Conservation (phyloP, 2,329 filamentous ascomycete species). For the Aspergillus vadensis region DNA sequence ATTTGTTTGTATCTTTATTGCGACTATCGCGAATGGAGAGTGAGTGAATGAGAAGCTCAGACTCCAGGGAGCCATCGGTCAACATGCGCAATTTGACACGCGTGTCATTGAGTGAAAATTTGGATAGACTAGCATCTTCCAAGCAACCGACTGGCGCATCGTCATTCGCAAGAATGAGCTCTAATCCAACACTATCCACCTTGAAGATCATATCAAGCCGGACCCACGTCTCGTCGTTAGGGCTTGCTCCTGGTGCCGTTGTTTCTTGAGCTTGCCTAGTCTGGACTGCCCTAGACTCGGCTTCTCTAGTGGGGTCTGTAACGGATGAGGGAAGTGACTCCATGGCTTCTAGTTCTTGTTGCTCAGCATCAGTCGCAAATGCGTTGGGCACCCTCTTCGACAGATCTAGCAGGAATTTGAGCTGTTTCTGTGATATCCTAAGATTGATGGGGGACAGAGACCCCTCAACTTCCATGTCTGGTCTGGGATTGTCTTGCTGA, state of each 20-base stretch:
- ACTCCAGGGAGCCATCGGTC: slow-evolving; percentile 86
- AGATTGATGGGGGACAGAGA: slow-evolving; percentile 93
- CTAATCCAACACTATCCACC: slow-evolving; percentile 82
- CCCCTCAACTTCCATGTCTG: slow-evolving; percentile 88
- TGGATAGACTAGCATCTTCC: slow-evolving; percentile 79
- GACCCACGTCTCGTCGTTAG: slow-evolving; percentile 75
- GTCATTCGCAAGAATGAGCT: slow-evolving; percentile 77
- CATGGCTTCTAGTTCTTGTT: slow-evolving; percentile 71
- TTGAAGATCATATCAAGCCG: slow-evolving; percentile 91
- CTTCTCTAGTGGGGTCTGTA: slow-evolving; percentile 51
- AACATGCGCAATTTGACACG: slow-evolving; percentile 90
- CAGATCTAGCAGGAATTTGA: slow-evolving; percentile 85
- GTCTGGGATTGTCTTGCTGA: slow-evolving; percentile 71
- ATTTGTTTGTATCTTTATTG: slow-evolving; percentile 88
- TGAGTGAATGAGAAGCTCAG: slow-evolving; percentile 87
- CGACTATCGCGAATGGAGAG: slow-evolving; percentile 94
- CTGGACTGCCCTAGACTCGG: slow-evolving; percentile 55
- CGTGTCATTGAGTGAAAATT: slow-evolving; percentile 92
- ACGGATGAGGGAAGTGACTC: slow-evolving; percentile 67
- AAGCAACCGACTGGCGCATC: slow-evolving; percentile 76
- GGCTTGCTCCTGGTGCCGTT: slow-evolving; percentile 70
- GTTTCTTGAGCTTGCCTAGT: slow-evolving; percentile 51
- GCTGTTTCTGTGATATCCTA: slow-evolving; percentile 82
- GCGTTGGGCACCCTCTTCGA: slow-evolving; percentile 84
- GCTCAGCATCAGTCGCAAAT: slow-evolving; percentile 73